Percentiles rank a stretch among this genome's conserved stretches.
Evolutionary conservation across 2,329 filamentous ascomycete genomes (phyloP).

Genomic region (Albophoma yamanashiensis): DNA sequence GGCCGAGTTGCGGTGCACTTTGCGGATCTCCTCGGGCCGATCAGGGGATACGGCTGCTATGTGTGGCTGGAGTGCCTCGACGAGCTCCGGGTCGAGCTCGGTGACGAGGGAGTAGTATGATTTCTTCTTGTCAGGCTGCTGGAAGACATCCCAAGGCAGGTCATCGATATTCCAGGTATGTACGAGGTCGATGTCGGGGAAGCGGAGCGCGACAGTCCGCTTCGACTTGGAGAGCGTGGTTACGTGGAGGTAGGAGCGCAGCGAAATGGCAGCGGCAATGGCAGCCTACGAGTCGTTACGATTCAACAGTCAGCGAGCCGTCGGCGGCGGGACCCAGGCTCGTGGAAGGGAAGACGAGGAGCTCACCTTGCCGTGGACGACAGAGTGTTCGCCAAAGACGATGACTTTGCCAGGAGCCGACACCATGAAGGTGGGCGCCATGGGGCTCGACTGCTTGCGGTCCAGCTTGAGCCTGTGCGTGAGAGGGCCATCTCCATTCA

Average conservation of each 20-base stretch:
- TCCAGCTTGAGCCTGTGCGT: conserved; percentile 27
- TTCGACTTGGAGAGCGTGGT: conserved; percentile 88
- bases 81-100: conserved; percentile 69
- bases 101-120: conserved; percentile 88
- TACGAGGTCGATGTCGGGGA: conserved; percentile 79
- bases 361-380: conserved; percentile 86
- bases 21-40: conserved; percentile 60
- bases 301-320: not conserved
- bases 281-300: conserved; percentile 48
- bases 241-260: conserved; percentile 93
- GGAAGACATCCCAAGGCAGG: conserved; percentile 78
- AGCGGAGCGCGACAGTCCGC: conserved; percentile 76
- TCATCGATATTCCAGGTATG: conserved; percentile 94
- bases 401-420: conserved; percentile 98
- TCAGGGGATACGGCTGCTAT: conserved; percentile 59
- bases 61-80: conserved; percentile 71
- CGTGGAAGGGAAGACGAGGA: not conserved
- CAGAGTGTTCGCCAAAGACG: conserved; percentile 93
- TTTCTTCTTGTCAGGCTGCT: conserved; percentile 77
- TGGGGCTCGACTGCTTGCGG: conserved; percentile 50
- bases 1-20: conserved; percentile 75
- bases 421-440: conserved; percentile 92
- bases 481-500: conserved; percentile 23
- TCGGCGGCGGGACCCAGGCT: not conserved
- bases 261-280: conserved; percentile 87